Base-by-base conservation (phyloP, 2,329 filamentous ascomycete species). In the Mollisiaceae sp. region DNA sequence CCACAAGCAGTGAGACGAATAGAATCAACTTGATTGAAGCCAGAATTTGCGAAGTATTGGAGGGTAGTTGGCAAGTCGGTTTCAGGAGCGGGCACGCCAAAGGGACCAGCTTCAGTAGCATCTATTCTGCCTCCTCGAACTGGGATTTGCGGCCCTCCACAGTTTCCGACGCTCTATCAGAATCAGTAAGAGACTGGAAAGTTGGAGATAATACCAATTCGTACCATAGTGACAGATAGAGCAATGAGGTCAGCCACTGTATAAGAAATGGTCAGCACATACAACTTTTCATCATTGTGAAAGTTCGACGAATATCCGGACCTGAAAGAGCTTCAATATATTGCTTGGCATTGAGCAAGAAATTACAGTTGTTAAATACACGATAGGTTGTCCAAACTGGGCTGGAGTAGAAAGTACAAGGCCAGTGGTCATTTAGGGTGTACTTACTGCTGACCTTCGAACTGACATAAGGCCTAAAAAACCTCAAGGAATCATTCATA, bases 1-100 rank as follows among this genome's bases (percentile, higher is more conserved):
- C 86, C 86, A 70, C 86, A 89, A 11, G 85, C 86, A 2, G 82
- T 82, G 6, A 86, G 76, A 69, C 84, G 81, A 57, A 89, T 87
- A 82, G 88, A 87, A 70, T 88, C 84, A 22, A 79, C 74, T 39
- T 75, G 74, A 56, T 75, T 80, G 75, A 88, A 87, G 8, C 86
- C 86, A 77, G 87, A 83, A 56, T 85, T 81, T 6, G 76, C 66
- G 69, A 88, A 89, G 71, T 85, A 83, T 54, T 81, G 79, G 59
- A 77, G 73, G 69, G 88, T 87, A 1, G 79, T 84, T 11, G 73
- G 71, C 6, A 82, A 76, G 1, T 80, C 79, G 69, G 88, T 86
- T 67, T 86, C 80, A 0, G 86, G 84, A 67, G 85, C 80, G 2
- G 86, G 86, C 0, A 89, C 83, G 2, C 85, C 85, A 2, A 76